Evolutionary conservation across 345 rosid genomes (phyloP).

Genomic region (Garcia nutans): DNA sequence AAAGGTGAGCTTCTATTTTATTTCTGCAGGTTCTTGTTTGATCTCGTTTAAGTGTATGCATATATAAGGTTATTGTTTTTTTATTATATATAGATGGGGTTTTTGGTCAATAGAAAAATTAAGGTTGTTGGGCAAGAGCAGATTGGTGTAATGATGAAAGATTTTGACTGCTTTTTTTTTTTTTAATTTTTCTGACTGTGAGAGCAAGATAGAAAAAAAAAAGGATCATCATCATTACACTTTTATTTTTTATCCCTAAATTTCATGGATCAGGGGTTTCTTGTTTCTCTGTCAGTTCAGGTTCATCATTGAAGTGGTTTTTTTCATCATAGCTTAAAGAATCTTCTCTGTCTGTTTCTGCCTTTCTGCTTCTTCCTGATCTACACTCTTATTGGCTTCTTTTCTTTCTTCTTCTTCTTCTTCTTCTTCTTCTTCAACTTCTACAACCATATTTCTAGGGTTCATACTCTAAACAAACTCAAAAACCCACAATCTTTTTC

Average conservation of each 20-base stretch:
- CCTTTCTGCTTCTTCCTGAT: constrained; percentile 29
- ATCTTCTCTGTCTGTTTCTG: constrained; percentile 48
- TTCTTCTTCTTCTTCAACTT: background rate
- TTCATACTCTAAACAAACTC: background rate
- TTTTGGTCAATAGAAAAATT: constrained; percentile 14
- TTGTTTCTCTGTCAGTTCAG: constrained; percentile 38
- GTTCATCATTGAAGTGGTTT: constrained; percentile 39
- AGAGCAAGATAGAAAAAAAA: background rate
- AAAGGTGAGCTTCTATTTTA: background rate
- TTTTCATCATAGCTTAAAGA: constrained; percentile 43
- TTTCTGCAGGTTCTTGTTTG: background rate
- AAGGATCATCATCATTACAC: constrained; percentile 57
- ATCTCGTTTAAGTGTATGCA: background rate
- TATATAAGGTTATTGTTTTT: background rate
- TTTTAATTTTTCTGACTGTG: constrained; percentile 30
- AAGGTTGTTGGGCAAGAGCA: constrained; percentile 36
- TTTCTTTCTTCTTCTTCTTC: background rate
- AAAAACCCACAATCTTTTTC: background rate
- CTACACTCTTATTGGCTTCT: constrained; percentile 22
- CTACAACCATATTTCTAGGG: constrained; percentile 4
- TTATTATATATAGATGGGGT: constrained; percentile 15
- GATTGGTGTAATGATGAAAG: constrained; percentile 71
- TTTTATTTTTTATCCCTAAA: constrained; percentile 26
- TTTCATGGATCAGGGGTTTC: constrained; percentile 32
- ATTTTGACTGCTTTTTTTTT: constrained; percentile 37